These are phyloP conservation scores for Alternaria burnsii DNA, from an alignment of 2,329 filamentous ascomycete species.

Conservation along the genomic window DNA sequence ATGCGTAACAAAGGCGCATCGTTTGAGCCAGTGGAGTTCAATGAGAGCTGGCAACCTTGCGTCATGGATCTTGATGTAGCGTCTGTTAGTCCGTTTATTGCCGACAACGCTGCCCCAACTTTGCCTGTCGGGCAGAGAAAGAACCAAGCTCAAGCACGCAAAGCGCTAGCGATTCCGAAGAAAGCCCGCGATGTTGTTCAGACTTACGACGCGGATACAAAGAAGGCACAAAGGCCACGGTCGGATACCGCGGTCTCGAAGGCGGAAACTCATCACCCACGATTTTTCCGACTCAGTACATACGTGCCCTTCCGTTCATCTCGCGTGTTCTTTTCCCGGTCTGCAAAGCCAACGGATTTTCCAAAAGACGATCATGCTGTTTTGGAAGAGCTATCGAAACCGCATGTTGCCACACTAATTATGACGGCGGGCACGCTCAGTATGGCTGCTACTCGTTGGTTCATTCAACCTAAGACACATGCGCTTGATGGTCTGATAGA, in stretches of 20 bases:
- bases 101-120: slow-evolving; percentile 13
- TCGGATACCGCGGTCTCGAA: slow-evolving; percentile 27
- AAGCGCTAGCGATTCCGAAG: slow-evolving; percentile 23
- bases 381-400: slow-evolving; percentile 42
- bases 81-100: slow-evolving; percentile 39
- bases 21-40: slow-evolving; percentile 47
- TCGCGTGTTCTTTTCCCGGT: slow-evolving; percentile 46
- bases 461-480: slow-evolving; percentile 25
- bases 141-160: slow-evolving; percentile 15
- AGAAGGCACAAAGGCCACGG: slow-evolving; percentile 31
- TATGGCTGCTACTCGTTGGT: slow-evolving; percentile 40
- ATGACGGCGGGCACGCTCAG: slow-evolving; percentile 47
- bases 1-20: slow-evolving; percentile 48
- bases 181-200: slow-evolving; percentile 22
- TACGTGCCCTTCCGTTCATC: slow-evolving; percentile 42
- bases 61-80: slow-evolving; percentile 33
- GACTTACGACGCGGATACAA: slow-evolving; percentile 1
- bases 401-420: slow-evolving; percentile 42
- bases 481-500: slow-evolving; percentile 23
- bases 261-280: slow-evolving; percentile 31
- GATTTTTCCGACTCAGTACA: slow-evolving; percentile 46
- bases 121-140: slow-evolving; percentile 7
- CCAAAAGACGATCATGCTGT: slow-evolving; percentile 35
- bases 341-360: slow-evolving; percentile 27
- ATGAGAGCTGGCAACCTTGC: slow-evolving; percentile 44